These are phyloP conservation scores for Pleurotus citrinopileatus DNA, from an alignment of 768 basidiomycete genomes.

Conservation along the genomic window DNA sequence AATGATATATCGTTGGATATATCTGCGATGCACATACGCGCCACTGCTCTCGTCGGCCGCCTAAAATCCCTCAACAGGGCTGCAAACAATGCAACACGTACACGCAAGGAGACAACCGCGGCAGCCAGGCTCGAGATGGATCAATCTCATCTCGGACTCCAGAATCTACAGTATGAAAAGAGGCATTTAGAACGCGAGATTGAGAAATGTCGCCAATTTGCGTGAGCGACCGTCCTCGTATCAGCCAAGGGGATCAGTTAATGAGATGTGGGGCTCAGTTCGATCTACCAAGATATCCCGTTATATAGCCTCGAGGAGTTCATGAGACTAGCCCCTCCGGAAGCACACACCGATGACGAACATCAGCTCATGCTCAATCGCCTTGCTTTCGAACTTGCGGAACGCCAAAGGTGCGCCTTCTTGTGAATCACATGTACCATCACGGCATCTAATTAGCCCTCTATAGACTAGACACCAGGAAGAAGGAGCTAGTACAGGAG, in stretches of 20 bases:
- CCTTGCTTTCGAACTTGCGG: constrained; percentile 81
- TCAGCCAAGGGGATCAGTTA: not conserved
- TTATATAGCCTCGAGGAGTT: constrained; percentile 73
- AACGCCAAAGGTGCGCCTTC: constrained; percentile 73
- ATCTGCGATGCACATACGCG: constrained; percentile 56
- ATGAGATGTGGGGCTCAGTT: constrained; percentile 39
- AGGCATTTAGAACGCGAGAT: constrained; percentile 90
- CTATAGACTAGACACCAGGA: constrained; percentile 66
- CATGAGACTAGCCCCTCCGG: constrained; percentile 61
- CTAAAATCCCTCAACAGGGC: constrained; percentile 78
- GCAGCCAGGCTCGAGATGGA: constrained; percentile 88
- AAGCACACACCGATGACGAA: constrained; percentile 57
- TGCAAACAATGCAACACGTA: constrained; percentile 67
- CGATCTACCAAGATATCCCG: constrained; percentile 85
- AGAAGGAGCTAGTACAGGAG: constrained; percentile 62
- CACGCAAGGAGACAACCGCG: constrained; percentile 66
- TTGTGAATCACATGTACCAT: constrained; percentile 13
- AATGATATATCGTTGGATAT: constrained; percentile 42
- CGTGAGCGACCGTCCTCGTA: constrained; percentile 47
- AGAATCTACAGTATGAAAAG: constrained; percentile 88
- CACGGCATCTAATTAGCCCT: not conserved
- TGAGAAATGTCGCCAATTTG: constrained; percentile 89
- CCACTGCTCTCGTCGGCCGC: constrained; percentile 73
- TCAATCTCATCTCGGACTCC: constrained; percentile 79
- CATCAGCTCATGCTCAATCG: constrained; percentile 89